Evolutionary conservation across 805 yeast genomes (phyloP), one percentile per base, ranked within the genome.

Genomic region (Ogataea trehalophila): DNA sequence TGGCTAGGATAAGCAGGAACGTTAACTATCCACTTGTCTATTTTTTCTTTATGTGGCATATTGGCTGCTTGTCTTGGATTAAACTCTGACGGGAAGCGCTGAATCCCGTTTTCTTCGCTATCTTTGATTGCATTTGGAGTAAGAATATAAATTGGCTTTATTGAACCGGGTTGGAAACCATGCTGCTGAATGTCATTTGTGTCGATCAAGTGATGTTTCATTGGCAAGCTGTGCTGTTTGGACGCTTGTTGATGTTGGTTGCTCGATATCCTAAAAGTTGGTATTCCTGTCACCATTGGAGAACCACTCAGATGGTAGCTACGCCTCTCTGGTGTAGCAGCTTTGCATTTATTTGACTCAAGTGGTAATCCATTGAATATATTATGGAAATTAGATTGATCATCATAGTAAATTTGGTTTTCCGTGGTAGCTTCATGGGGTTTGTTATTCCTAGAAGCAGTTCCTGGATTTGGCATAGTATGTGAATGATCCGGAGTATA

Each of bases 1-100:
- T 51, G 56, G 17, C 62, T 51, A 0, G 66, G 58, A 43, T 65
- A 71, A 8, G 72, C 59, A 1, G 91, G 91, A 4, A 86, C 74
- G 29, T 72, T 70, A 4, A 68, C 66, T 34, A 86, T 74, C 94
- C 94, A 86, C 6, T 62, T 66, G 36, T 71, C 70, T 1, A 86
- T 86, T 56, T 85, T 86, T 56, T 86, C 92, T 42, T 65, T 69
- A 51, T 74, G 77, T 1, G 80, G 73, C 90, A 86, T 85, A 61
- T 80, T 81, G 8, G 75, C 67, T 2, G 81, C 80, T 31, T 65
- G 65, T 57, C 88, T 71, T 13, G 92, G 92, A 49, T 83, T 75
- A 58, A 85, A 84, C 14, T 59, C 57, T 1, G 67, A 50, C 1
- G 85, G 83, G 45, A 79, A 72, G 35, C 49, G 50, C n/a, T 48